Base-by-base conservation (phyloP, 2,329 filamentous ascomycete species). In the Colletotrichum australisinense region DNA sequence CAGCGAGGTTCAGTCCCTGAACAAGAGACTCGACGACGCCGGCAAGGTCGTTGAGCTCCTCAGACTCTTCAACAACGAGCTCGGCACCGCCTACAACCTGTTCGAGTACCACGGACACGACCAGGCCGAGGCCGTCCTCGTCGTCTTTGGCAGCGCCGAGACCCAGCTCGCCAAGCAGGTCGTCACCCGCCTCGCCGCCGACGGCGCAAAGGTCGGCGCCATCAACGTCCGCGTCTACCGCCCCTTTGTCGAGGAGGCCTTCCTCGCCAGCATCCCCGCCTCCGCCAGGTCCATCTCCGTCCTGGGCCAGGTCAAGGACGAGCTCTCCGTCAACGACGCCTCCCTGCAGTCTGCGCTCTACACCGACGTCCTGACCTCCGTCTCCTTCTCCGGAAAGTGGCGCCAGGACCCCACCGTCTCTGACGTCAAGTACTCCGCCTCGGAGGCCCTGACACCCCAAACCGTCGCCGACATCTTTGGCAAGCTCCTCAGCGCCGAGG, bases 91-190 rank as follows among this genome's bases (percentile, higher is more conserved):
- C 76, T 99, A 99, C 82, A 90, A 93, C 79, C 91, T 95, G 7
- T 99, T 98, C 78, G 97, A 99, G 85, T 99, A 99, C 85, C 90
- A 93, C 79, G 97, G 97, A 28, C 95, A 98, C 80, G 86, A 90
- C 62, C 86, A 91, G 56, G 91, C 97, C 4, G 93, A 96, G 76
- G 91, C 92, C 11, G 95, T 99, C 19, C 86, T 98, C 42, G 95
- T 98, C 35, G 94, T 95, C 57, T 98, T 99, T 78, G 97, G 97
- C 77, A 98, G 95, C 73, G 91, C 95, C 5, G 97, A 99, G 86
- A 91, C 94, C 16, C 95, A 97, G 78, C 86, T 98, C 74, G 92
- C 95, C 70, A 92, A 93, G 76, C 95, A 98, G 84, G 91, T 98
- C 66, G 92, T 95, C 12, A 87, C 88, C 56, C 91, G 92, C 53